Conservation (phyloP, 192 early-diverging fungal species). For the Podila verticillata region DNA sequence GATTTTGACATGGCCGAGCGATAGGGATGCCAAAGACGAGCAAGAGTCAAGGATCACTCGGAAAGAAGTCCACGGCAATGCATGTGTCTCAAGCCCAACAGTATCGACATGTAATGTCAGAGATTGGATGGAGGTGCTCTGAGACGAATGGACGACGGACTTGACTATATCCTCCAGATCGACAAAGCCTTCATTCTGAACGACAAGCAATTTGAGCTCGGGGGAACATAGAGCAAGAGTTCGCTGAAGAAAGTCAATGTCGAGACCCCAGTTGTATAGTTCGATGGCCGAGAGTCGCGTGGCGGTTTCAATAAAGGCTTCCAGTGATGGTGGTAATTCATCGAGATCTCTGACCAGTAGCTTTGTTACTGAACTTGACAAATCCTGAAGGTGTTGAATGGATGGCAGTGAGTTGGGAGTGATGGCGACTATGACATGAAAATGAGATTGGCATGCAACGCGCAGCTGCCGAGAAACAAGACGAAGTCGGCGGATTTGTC, state of each 20-base stretch:
- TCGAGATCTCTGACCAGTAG: constrained; percentile 11
- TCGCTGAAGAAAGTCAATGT: constrained; percentile 14
- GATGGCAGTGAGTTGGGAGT: neutral
- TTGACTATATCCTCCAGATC: constrained; percentile 17
- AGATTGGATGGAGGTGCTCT: neutral
- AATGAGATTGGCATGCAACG: constrained; percentile 6
- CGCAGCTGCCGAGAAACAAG: constrained; percentile 24
- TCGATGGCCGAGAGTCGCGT: constrained; percentile 1
- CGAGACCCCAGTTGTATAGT: constrained; percentile 13
- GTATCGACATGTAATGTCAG: constrained; percentile 9
- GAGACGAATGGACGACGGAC: neutral
- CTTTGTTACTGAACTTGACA: neutral
- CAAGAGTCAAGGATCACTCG: constrained; percentile 5
- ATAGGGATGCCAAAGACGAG: constrained; percentile 7
- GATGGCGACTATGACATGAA: constrained; percentile 2
- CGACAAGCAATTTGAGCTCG: neutral
- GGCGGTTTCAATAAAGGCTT: neutral
- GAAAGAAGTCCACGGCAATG: constrained; percentile 18
- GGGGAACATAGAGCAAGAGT: neutral
- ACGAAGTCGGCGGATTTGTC: constrained; percentile 22
- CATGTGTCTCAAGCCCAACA: constrained; percentile 17
- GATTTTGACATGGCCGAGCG: constrained; percentile 11
- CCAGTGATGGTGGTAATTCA: constrained; percentile 9
- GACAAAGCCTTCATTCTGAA: constrained; percentile 27
- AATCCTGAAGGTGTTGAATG: constrained; percentile 2